phyloP scores from a whole-genome alignment of 768 basidiomycete species.

The Dentipellis fragilis region DNA sequence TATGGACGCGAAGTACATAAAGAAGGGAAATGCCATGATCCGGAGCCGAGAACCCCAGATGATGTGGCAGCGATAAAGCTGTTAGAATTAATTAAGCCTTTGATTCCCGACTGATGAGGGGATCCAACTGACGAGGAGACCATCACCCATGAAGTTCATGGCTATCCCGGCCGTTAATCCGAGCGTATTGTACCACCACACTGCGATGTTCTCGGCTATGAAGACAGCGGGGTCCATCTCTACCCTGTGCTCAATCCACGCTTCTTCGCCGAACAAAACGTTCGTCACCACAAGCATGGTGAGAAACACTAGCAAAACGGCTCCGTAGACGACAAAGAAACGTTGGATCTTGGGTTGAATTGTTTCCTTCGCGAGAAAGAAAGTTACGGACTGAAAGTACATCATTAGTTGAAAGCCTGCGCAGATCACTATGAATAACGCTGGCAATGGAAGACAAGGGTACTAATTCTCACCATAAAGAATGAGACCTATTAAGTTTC shows the following conservation, averaged over 20 bases:
- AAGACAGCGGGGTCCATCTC: slow-evolving; percentile 19
- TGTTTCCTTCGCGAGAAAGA: not conserved
- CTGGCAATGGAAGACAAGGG: not conserved
- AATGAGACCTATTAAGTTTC: slow-evolving; percentile 2
- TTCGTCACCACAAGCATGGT: slow-evolving; percentile 19
- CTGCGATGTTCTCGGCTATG: slow-evolving; percentile 9
- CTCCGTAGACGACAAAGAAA: slow-evolving; percentile 16
- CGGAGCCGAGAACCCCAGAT: not conserved
- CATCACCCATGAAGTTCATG: slow-evolving; percentile 18
- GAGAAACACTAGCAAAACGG: slow-evolving; percentile 17
- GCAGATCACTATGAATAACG: not conserved
- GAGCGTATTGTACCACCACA: slow-evolving; percentile 17
- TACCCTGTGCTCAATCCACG: slow-evolving; percentile 19
- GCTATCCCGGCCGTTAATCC: slow-evolving; percentile 15
- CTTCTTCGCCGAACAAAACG: slow-evolving; percentile 18
- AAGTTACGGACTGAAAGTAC: slow-evolving; percentile 3
- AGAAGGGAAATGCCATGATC: slow-evolving; percentile 14
- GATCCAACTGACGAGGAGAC: slow-evolving; percentile 16
- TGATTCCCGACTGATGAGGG: too few species aligned
- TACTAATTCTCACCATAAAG: slow-evolving; percentile 1
- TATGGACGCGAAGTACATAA: slow-evolving; percentile 16
- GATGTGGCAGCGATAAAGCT: slow-evolving; percentile 19
- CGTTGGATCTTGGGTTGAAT: slow-evolving; percentile 3
- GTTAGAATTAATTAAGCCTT: not conserved
- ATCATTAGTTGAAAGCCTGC: slow-evolving; percentile 2